Evolutionary conservation across 1,284 basidiomycete genomes (phyloP), one percentile per base, ranked within the genome.

Genomic region (Tylopilus sp.): DNA sequence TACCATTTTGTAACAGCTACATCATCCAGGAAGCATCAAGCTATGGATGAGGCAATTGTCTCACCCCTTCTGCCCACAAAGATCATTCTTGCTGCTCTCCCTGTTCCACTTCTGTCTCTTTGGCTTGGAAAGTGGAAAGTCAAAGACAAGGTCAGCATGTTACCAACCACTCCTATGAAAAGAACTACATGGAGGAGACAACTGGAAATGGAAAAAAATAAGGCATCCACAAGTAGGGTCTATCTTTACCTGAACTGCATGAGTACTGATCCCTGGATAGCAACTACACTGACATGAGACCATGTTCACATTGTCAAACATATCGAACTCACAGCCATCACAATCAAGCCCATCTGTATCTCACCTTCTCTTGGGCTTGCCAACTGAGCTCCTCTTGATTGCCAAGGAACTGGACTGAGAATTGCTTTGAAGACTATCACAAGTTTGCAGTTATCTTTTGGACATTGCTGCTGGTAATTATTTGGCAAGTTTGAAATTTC

Each of bases 371-470:
- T 45, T 8, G 31, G 7, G 15, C 19, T 42, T 54, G 29, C 48
- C 43, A 29, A 45, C 32, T 2, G 15, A 50, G 37, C 22, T 50
- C 2, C 32, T n/a, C 6, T n/a, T 41, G 22, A 35, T 54, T n/a
- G 10, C 9, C 4, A 9, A 46, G 17, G 26, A 47, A 33, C 14
- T 53, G 44, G 46, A 53, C 14, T 32, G 20, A n/a, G 46, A 56
- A 25, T 56, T 25, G 22, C 42, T 52, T 32, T 14, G 14, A 25
- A 44, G 4, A 24, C 5, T 52, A 13, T 56, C 32, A 36, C 45
- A 56, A 22, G 19, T 20, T 25, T 56, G 54, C 46, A 44, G 31
- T 7, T 32, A 5, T 25, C 26, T 56, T 22, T 8, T 35, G 28
- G 31, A 56, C 17, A 48, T 56, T 25, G 10, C 26, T 3, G 22